These are phyloP conservation scores for Hortiboletus campestris DNA, from an alignment of 768 basidiomycete species.

Conservation along the genomic window DNA sequence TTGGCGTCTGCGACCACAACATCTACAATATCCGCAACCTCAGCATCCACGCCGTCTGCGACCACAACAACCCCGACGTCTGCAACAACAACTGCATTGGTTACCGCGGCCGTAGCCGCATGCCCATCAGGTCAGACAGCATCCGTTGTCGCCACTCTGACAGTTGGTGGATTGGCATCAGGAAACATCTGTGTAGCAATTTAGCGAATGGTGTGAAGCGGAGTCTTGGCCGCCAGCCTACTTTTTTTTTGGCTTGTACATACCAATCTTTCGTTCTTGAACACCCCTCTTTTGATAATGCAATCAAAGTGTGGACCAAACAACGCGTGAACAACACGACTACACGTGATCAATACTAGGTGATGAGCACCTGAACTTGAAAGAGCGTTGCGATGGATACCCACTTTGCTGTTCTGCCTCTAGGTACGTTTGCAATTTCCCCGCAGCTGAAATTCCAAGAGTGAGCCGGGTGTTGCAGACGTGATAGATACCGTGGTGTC, in stretches of 20 bases:
- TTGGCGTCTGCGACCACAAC: background rate
- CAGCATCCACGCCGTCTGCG: background rate
- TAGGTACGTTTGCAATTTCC: conserved; percentile 15
- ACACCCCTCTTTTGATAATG: background rate
- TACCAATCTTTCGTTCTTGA: conserved; percentile 12
- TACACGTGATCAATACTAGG: conserved; percentile 12
- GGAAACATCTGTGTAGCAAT: conserved; percentile 14
- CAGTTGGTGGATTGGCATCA: background rate
- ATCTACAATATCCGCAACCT: background rate
- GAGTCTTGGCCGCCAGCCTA: background rate
- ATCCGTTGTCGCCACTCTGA: background rate
- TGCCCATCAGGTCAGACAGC: conserved; percentile 19
- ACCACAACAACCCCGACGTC: conserved; percentile 1
- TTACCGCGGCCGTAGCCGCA: background rate
- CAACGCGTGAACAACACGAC: conserved; percentile 8
- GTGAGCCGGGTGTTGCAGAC: conserved; percentile 13
- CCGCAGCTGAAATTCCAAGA: background rate
- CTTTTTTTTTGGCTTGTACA: conserved; percentile 17
- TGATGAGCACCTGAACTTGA: too few species aligned
- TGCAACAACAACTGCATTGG: background rate
- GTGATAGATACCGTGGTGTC: conserved; percentile 28
- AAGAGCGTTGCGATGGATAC: conserved; percentile 23
- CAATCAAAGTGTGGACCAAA: conserved; percentile 2
- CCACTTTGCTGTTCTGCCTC: conserved; percentile 30
- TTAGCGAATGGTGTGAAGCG: background rate